These are phyloP conservation scores for Plasmodium malariae DNA, from an alignment of 169 alveolate species.

Conservation along the genomic window DNA sequence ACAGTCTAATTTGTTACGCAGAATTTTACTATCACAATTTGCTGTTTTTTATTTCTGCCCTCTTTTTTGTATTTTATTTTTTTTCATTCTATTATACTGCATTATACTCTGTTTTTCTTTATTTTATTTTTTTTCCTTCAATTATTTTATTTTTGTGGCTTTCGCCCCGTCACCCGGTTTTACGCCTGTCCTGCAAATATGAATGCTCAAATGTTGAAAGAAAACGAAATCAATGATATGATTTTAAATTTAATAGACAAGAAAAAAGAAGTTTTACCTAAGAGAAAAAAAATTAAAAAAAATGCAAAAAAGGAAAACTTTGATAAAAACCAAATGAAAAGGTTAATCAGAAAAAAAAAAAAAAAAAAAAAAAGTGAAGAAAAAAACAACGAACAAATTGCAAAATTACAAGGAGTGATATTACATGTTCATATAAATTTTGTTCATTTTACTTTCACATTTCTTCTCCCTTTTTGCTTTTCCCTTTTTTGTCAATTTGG, in stretches of 20 bases:
- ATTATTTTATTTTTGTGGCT: neutral
- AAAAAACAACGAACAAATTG: neutral
- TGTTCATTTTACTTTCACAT: too few relatives aligned
- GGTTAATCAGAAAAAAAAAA: constrained; percentile 18
- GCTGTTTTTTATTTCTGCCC: neutral
- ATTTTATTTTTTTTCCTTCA: neutral
- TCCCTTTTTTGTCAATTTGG: too few relatives aligned
- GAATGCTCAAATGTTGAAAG: constrained; percentile 23
- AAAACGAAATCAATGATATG: constrained; percentile 38
- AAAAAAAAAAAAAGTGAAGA: neutral
- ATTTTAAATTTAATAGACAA: constrained; percentile 39
- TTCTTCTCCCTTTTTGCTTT: too few relatives aligned
- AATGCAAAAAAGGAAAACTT: constrained; percentile 6
- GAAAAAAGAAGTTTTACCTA: constrained; percentile 12
- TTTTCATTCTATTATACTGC: neutral
- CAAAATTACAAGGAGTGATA: neutral
- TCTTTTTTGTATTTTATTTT: neutral
- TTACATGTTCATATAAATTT: neutral
- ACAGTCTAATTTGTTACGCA: neutral
- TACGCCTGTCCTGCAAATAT: constrained; percentile 22
- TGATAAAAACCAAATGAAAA: constrained; percentile 27
- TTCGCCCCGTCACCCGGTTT: neutral
- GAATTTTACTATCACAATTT: neutral
- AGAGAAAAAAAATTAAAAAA: constrained; percentile 9
- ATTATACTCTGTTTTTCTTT: neutral